Conservation (phyloP, 371 early-diverging fungal species). For the Apophysomyces variabilis region DNA sequence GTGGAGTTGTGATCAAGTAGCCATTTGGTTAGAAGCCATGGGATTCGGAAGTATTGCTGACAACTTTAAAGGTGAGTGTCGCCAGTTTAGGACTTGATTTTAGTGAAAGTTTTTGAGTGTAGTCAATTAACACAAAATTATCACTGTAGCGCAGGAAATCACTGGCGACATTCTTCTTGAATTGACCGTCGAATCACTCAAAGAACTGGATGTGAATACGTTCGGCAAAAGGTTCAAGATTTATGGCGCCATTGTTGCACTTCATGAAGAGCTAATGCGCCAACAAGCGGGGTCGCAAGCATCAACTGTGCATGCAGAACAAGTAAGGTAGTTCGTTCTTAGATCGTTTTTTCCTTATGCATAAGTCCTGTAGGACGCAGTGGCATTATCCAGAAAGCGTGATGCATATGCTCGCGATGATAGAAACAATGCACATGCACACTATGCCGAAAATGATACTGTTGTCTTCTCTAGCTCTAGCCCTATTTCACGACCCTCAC, state of each 20-base stretch:
- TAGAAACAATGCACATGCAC: neutral
- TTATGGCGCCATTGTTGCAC: slow-evolving; percentile 63
- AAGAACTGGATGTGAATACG: slow-evolving; percentile 69
- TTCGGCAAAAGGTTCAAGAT: slow-evolving; percentile 76
- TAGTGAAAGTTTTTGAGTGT: too few relatives aligned
- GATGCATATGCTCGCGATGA: neutral
- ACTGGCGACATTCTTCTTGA: slow-evolving; percentile 72
- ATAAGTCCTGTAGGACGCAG: neutral
- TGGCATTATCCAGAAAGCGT: neutral
- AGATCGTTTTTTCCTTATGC: neutral
- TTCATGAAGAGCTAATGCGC: slow-evolving; percentile 38
- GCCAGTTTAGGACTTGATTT: too few relatives aligned
- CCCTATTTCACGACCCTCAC: neutral
- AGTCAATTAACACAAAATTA: neutral
- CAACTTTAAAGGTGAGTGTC: slow-evolving; percentile 60
- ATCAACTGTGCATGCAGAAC: neutral
- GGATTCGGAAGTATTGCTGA: slow-evolving; percentile 61
- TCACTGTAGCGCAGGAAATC: slow-evolving; percentile 66
- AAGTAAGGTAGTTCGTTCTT: neutral
- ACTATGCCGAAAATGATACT: neutral
- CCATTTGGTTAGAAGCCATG: slow-evolving; percentile 43
- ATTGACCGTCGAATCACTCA: slow-evolving; percentile 67
- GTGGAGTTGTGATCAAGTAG: slow-evolving; percentile 53
- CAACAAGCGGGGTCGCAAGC: neutral
- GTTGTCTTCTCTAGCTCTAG: neutral